Evolutionary conservation across 2,329 filamentous ascomycete genomes (phyloP).

Genomic region (Hypoxylon sp.): DNA sequence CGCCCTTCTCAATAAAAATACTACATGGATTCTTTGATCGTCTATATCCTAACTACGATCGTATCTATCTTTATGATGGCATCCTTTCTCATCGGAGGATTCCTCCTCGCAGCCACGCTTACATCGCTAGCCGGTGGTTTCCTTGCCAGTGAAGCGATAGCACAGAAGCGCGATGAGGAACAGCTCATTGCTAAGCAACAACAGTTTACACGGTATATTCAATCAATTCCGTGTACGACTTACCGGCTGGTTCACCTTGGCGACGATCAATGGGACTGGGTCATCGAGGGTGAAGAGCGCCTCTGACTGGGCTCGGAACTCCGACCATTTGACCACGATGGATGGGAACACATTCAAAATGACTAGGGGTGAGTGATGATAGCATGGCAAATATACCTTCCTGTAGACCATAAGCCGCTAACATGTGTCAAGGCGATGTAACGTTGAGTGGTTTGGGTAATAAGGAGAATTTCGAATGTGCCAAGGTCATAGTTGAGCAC

Average conservation of each 20-base stretch:
- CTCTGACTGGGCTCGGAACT: not conserved
- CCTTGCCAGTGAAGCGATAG: not conserved
- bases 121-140: not conserved
- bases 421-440: no score
- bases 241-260: not conserved
- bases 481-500: slow-evolving; percentile 26
- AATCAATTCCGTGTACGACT: not conserved
- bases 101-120: not conserved
- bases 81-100: not conserved
- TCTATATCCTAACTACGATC: not conserved
- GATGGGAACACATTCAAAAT: not conserved
- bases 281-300: not conserved
- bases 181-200: not conserved
- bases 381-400: no score
- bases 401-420: no score
- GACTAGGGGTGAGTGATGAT: no score
- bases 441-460: no score
- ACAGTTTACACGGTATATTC: not conserved
- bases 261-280: not conserved
- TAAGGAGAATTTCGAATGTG: not conserved
- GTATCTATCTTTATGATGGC: not conserved
- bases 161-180: not conserved
- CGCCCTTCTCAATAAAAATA: not conserved
- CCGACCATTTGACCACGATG: not conserved
- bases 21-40: not conserved